Percentiles rank a stretch among this genome's conserved stretches.
phyloP scores from a whole-genome alignment of 1,139 yeast genomes.

The Yamadazyma buinensis region DNA sequence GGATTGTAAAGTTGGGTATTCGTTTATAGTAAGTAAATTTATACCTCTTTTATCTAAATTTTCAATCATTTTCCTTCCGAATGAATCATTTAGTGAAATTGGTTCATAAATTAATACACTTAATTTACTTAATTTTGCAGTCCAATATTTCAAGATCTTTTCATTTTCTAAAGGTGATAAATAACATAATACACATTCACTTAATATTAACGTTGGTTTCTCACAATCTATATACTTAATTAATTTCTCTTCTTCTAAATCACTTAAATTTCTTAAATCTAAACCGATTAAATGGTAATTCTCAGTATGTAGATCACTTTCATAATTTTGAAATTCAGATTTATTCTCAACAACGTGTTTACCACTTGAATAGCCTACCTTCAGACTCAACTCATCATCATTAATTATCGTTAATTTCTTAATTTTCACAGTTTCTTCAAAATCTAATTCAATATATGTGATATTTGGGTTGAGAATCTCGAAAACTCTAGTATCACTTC shows the following conservation, averaged over 20 bases:
- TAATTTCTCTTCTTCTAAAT: background rate
- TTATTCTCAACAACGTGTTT: conserved; percentile 11
- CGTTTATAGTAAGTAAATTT: conserved; percentile 52
- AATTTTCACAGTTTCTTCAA: conserved; percentile 54
- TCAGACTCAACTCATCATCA: conserved; percentile 18
- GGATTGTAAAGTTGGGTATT: conserved; percentile 40
- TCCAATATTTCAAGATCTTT: conserved; percentile 44
- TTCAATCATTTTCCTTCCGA: conserved; percentile 78
- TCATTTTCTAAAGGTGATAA: conserved; percentile 57
- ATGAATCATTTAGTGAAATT: conserved; percentile 65
- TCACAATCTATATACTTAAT: conserved; percentile 23
- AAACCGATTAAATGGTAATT: conserved; percentile 52
- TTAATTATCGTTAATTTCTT: conserved; percentile 54
- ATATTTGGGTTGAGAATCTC: conserved; percentile 27
- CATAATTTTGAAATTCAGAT: conserved; percentile 22
- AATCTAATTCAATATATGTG: conserved; percentile 72
- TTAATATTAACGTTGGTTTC: conserved; percentile 67
- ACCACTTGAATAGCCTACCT: conserved; percentile 15
- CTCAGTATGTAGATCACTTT: conserved; percentile 35
- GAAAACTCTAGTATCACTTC: conserved; percentile 86
- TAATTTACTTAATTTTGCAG: conserved; percentile 20
- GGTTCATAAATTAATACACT: conserved; percentile 78
- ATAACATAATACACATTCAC: conserved; percentile 92
- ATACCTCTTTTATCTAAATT: conserved; percentile 72
- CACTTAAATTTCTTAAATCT: conserved; percentile 46